Evolutionary conservation across 768 basidiomycete genomes (phyloP).

Genomic region (Calvatia gigantea): DNA sequence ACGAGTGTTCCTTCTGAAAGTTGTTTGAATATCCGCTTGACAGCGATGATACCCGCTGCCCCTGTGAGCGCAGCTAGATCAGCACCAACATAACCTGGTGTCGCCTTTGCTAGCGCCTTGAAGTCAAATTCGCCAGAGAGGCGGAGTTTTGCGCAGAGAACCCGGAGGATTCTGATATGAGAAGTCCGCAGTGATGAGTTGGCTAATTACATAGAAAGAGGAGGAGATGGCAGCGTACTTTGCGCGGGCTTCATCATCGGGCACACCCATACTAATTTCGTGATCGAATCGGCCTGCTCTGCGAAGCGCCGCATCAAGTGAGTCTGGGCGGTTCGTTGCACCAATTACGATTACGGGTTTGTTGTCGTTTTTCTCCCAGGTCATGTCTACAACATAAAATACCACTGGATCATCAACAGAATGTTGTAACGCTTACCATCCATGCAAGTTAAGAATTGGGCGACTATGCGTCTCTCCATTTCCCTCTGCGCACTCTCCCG

Average conservation of each 20-base stretch:
- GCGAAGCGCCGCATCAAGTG: conserved; percentile 89
- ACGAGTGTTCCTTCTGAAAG: conserved; percentile 63
- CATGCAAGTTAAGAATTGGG: conserved; percentile 97
- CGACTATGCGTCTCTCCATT: conserved; percentile 97
- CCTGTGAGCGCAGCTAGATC: conserved; percentile 89
- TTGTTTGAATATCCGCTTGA: conserved; percentile 90
- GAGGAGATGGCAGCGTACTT: conserved; percentile 52
- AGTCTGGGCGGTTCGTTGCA: conserved; percentile 94
- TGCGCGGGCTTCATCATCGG: conserved; percentile 84
- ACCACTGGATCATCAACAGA: background rate
- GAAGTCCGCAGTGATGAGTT: background rate
- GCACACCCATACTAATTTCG: conserved; percentile 97
- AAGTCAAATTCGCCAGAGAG: conserved; percentile 90
- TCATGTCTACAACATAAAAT: conserved; percentile 58
- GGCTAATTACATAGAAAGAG: background rate
- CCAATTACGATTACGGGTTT: conserved; percentile 94
- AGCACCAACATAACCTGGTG: conserved; percentile 96
- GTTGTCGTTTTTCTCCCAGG: conserved; percentile 92
- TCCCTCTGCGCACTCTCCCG: conserved; percentile 96
- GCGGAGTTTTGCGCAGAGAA: conserved; percentile 79
- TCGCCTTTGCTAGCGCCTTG: conserved; percentile 79
- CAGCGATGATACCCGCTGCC: conserved; percentile 93
- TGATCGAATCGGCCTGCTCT: conserved; percentile 95
- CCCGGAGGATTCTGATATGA: conserved; percentile 74
- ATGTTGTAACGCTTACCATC: conserved; percentile 60